Evolutionary conservation across 2,329 filamentous ascomycete genomes (phyloP), one percentile per base, ranked within the genome.

Genomic region (Aquanectria penicillioides): DNA sequence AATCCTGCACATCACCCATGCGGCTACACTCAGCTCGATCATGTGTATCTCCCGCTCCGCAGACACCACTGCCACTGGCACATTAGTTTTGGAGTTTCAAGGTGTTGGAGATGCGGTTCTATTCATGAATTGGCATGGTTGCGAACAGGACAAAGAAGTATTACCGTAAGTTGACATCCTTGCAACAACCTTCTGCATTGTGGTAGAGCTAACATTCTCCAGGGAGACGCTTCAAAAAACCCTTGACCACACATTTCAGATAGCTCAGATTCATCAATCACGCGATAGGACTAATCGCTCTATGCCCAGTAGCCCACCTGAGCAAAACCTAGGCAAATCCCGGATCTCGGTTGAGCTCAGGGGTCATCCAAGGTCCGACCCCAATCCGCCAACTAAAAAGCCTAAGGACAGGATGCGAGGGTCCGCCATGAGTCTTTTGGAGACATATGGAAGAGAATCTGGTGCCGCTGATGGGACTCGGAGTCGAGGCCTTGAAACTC

Each of bases 341-440:
- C 55, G 38, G 9, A 28, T 15, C n/a, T 26, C 25, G 12, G 11
- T 28, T 54, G 40, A 48, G 17, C 41, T 25, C 12, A 46, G 40
- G 29, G 52, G 62, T 25, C 61, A 54, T 17, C 62, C 66, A 22
- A 17, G 57, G 28, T 56, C 43, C 17, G 46, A 59, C 6, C 56
- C 48, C 23, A 57, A 49, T 13, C 44, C 48, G 25, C 47, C 31
- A 10, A 40, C 28, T 11, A 33, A 33, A n/a, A 73, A 69, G 23
- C 59, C 74, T 28, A 73, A 68, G 31, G 71, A 74, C 33, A 68
- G 31, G 22, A 68, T 74, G 67, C 43, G 61, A 26, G 61, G 28
- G 17, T 20, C 41, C 11, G 12, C 15, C 31, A 25, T 13, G 15
- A 12, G 33, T 10, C 17, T 17, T 25, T 15, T 41, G 18, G 10